These are phyloP conservation scores for Brassica nigra DNA, from an alignment of 345 rosid species.

Conservation along the genomic window DNA sequence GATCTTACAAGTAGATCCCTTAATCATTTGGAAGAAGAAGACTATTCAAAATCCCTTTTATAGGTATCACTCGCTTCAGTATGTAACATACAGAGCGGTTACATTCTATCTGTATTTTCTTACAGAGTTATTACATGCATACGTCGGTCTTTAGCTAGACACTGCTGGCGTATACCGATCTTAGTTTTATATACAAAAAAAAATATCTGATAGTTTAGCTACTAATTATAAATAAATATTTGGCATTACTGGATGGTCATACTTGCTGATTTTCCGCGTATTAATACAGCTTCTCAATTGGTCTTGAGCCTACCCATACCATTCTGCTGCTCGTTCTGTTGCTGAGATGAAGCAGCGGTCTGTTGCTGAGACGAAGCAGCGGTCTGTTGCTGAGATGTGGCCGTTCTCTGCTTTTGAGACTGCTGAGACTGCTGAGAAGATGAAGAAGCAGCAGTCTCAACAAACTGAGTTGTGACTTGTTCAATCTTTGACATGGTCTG, in stretches of 20 bases:
- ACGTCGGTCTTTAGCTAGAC: constrained; percentile 14
- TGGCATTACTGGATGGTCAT: constrained; percentile 21
- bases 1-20: neutral
- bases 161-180: constrained; percentile 18
- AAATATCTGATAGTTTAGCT: constrained; percentile 1
- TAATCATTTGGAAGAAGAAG: neutral
- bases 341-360: neutral
- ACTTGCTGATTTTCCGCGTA: neutral
- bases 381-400: neutral
- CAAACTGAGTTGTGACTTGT: constrained; percentile 31
- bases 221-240: neutral
- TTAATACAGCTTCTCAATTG: neutral
- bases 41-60: constrained; percentile 22
- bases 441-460: constrained; percentile 38
- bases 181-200: constrained; percentile 33
- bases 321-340: neutral
- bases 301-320: neutral
- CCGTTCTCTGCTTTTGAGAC: neutral
- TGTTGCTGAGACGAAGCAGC: neutral
- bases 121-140: constrained; percentile 29
- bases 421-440: neutral
- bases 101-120: constrained; percentile 18
- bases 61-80: constrained; percentile 34
- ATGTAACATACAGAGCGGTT: constrained; percentile 27
- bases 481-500: constrained; percentile 34